Evolutionary conservation across 2,329 filamentous ascomycete species (phyloP).

Genomic region (Neofusicoccum parvum): DNA sequence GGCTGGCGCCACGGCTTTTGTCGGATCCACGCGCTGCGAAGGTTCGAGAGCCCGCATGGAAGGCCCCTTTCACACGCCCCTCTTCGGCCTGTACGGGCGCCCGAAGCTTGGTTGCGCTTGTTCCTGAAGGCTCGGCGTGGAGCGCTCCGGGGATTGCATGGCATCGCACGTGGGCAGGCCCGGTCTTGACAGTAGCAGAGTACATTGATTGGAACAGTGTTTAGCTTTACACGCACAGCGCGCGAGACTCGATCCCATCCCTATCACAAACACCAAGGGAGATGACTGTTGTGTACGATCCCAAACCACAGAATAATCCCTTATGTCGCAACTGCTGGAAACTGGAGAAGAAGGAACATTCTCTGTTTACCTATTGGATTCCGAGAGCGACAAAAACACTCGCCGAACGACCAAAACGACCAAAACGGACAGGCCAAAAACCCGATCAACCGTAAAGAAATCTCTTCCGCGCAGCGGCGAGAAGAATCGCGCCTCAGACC

Average conservation of each 20-base stretch:
- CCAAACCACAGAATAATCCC: constrained; percentile 8
- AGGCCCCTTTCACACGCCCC: neutral
- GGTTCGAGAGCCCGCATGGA: neutral
- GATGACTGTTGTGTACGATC: constrained; percentile 4
- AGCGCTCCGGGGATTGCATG: too few relatives aligned
- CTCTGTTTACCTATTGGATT: constrained; percentile 17
- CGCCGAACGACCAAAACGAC: constrained; percentile 14
- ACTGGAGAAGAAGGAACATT: neutral
- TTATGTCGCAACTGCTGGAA: constrained; percentile 1
- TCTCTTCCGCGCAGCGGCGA: constrained; percentile 20
- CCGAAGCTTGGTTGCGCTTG: too few relatives aligned
- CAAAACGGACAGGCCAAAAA: constrained; percentile 14
- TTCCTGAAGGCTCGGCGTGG: too few relatives aligned
- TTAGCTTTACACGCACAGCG: constrained; percentile 16
- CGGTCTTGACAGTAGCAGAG: neutral
- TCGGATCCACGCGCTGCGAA: constrained; percentile 4
- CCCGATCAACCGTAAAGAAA: constrained; percentile 13
- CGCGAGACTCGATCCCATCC: constrained; percentile 3
- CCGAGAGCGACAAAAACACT: constrained; percentile 18
- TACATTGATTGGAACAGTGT: constrained; percentile 16
- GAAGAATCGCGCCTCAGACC: constrained; percentile 14
- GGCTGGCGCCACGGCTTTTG: constrained; percentile 2
- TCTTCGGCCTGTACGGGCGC: neutral
- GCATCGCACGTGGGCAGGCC: too few relatives aligned
- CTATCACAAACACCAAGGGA: neutral